Conservation (phyloP, 2,329 filamentous ascomycete species). For the Pezizomycotina sp. region DNA sequence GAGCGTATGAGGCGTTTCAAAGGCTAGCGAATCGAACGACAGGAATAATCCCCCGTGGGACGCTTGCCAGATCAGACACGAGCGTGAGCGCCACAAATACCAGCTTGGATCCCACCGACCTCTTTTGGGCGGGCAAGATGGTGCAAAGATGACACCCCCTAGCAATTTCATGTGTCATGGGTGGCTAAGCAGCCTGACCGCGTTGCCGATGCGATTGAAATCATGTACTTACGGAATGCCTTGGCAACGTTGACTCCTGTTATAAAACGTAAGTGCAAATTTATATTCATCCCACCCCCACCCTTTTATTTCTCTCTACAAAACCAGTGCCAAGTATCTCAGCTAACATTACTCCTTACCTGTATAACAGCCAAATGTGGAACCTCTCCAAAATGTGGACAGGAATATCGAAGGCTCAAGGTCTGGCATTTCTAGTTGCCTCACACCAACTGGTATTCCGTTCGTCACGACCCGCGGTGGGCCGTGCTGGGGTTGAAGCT, state of each 20-base stretch:
- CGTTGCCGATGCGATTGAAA: conserved; percentile 51
- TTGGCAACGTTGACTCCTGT: conserved; percentile 38
- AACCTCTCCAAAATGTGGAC: conserved; percentile 63
- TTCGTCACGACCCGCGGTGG: conserved; percentile 46
- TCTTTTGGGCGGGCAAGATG: conserved; percentile 43
- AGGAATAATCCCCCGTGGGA: conserved; percentile 35
- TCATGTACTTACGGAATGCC: conserved; percentile 39
- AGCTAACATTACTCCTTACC: conserved; percentile 12
- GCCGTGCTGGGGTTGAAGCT: conserved; percentile 45
- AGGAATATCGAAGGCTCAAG: conserved; percentile 34
- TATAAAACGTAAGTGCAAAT: conserved; percentile 41
- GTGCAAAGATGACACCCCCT: too few species aligned
- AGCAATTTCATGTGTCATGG: too few species aligned
- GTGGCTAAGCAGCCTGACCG: conserved; percentile 39
- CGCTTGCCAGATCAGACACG: conserved; percentile 44
- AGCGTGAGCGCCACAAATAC: conserved; percentile 36
- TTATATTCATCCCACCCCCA: too few species aligned
- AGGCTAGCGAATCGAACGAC: conserved; percentile 30
- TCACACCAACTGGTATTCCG: conserved; percentile 49
- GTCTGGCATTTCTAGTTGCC: conserved; percentile 46
- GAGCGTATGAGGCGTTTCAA: conserved; percentile 37
- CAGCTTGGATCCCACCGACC: conserved; percentile 41
- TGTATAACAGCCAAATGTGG: conserved; percentile 34
- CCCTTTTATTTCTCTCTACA: background rate
- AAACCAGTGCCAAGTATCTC: background rate